Conservation (phyloP, 1,284 basidiomycete species). For the Thecaphora thlaspeos region DNA sequence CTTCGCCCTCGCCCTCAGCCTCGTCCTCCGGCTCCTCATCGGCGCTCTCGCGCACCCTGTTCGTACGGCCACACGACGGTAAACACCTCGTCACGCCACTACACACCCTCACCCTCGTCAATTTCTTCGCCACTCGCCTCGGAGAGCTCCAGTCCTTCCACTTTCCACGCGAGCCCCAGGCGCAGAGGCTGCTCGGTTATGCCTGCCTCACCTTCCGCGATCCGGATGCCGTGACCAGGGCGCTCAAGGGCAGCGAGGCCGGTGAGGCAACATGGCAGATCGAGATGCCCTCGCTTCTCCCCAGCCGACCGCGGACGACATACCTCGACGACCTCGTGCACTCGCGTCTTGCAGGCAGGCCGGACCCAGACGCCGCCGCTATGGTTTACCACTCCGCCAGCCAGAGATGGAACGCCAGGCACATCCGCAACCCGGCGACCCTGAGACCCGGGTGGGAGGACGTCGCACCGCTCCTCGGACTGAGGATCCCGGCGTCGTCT, state of each 20-base stretch:
- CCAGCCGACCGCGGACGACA: conserved; percentile 22
- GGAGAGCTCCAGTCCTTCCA: conserved; percentile 31
- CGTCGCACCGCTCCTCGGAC: conserved; percentile 17
- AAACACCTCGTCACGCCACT: conserved; percentile 31
- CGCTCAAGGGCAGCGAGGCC: conserved; percentile 14
- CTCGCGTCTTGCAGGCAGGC: conserved; percentile 11
- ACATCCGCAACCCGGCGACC: conserved; percentile 12
- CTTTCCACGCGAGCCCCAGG: conserved; percentile 23
- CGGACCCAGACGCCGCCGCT: background rate
- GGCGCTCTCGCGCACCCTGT: conserved; percentile 14
- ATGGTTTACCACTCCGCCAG: background rate
- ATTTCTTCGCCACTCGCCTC: conserved; percentile 22
- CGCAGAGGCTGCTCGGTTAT: conserved; percentile 22
- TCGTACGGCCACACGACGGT: conserved; percentile 24
- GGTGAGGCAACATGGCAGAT: conserved; percentile 11
- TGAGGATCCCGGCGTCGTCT: conserved; percentile 8
- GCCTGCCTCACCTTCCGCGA: conserved; percentile 28
- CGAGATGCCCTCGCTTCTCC: conserved; percentile 18
- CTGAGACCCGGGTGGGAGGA: conserved; percentile 35
- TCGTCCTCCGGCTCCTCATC: too few species aligned
- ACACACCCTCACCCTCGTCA: conserved; percentile 26
- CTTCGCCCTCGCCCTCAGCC: too few species aligned
- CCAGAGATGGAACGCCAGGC: background rate
- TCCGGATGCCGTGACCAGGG: conserved; percentile 16
- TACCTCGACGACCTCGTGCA: conserved; percentile 26